A percentile compares a stretch with the other conserved stretches of the same genome.
phyloP scores from a whole-genome alignment of 2,329 filamentous ascomycete genomes.

The Trichocomaceae sp. region DNA sequence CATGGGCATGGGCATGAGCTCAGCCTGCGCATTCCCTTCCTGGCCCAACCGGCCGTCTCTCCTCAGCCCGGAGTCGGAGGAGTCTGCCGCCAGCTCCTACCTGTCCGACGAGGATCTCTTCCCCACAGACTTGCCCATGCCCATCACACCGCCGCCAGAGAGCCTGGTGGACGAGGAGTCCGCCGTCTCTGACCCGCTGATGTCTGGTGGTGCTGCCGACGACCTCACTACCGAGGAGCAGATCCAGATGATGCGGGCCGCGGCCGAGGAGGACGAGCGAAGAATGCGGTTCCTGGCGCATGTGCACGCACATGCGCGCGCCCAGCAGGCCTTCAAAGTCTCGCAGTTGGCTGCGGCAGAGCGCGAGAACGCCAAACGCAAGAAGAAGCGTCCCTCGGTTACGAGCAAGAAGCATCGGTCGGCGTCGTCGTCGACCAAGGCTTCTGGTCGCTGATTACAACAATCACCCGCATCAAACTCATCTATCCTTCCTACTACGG shows the following conservation, averaged over 20 bases:
- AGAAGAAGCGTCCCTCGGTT: conserved; percentile 17
- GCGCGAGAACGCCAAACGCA: conserved; percentile 18
- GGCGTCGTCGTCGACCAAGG: conserved; percentile 18
- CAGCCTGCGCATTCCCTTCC: conserved; percentile 38
- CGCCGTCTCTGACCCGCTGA: conserved; percentile 19
- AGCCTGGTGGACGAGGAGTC: conserved; percentile 24
- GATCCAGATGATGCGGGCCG: conserved; percentile 30
- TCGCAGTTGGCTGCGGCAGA: conserved; percentile 25
- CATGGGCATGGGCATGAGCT: conserved; percentile 33
- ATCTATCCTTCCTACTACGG: too few relatives aligned
- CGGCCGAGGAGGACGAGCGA: conserved; percentile 28
- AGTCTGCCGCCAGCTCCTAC: conserved; percentile 31
- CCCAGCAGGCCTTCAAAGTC: conserved; percentile 33
- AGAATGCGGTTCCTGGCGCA: conserved; percentile 35
- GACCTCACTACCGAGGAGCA: conserved; percentile 36
- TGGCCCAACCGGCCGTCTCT: conserved; percentile 39
- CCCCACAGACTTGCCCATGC: conserved; percentile 26
- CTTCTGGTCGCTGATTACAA: conserved; percentile 8
- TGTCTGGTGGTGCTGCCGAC: conserved; percentile 12
- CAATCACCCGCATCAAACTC: too few relatives aligned
- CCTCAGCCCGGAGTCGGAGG: conserved; percentile 24
- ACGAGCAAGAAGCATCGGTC: conserved; percentile 18
- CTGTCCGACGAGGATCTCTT: conserved; percentile 40
- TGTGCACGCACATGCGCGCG: conserved; percentile 36
- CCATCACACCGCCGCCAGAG: conserved; percentile 22